Percentiles rank a stretch among this genome's conserved stretches.
Conservation (phyloP, 2,329 filamentous ascomycete species). For the Stylonectria norvegica region DNA sequence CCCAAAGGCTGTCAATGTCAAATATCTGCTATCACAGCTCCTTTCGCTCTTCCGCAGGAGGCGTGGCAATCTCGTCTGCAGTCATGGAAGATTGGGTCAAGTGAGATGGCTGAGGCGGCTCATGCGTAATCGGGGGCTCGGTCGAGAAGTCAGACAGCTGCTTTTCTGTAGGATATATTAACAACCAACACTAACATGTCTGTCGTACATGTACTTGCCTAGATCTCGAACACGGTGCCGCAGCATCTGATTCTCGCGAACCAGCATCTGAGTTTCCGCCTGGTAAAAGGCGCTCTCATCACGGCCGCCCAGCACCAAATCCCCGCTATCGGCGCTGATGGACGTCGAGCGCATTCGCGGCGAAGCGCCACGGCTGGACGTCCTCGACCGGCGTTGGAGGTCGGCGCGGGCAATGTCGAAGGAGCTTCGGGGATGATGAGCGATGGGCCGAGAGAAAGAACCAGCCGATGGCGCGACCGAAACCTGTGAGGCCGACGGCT, state of each 20-base stretch:
- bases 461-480: conserved; percentile 31
- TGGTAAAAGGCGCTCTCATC: conserved; percentile 79
- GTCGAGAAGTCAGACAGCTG: conserved; percentile 45
- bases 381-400: conserved; percentile 55
- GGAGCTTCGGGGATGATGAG: conserved; percentile 53
- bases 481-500: conserved; percentile 34
- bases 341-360: conserved; percentile 56
- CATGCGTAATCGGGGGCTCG: conserved; percentile 33
- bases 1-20: neutral
- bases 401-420: conserved; percentile 57
- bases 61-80: conserved; percentile 32
- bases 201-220: conserved; percentile 47
- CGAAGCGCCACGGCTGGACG: conserved; percentile 55
- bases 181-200: neutral
- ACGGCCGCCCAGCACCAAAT: conserved; percentile 60
- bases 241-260: conserved; percentile 80
- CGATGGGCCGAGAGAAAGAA: conserved; percentile 48
- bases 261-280: conserved; percentile 74
- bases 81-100: conserved; percentile 46
- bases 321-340: conserved; percentile 56
- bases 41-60: conserved; percentile 11
- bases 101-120: conserved; percentile 48
- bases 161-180: conserved; percentile 41
- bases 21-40: conserved; percentile 10
- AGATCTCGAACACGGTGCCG: conserved; percentile 70